Evolutionary conservation across 2,329 filamentous ascomycete genomes (phyloP), one percentile per base, ranked within the genome.

Genomic region (Neonectria coccinea): DNA sequence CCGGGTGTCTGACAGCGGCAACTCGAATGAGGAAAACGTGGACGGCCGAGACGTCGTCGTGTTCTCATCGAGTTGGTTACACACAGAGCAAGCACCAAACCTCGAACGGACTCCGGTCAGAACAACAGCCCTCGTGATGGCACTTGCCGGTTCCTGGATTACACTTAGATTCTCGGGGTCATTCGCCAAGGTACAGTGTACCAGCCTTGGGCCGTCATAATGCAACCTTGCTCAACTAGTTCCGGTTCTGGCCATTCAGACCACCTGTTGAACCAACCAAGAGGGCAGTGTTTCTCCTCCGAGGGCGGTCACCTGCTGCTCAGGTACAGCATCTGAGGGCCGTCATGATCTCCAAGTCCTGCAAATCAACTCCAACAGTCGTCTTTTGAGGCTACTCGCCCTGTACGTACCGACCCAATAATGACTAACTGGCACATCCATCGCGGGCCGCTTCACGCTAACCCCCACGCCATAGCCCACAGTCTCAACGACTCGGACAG

Each of bases 391-490:
- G 36, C 45, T 31, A 57, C 39, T 33, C 22, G 59, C 14, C 25
- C 52, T 29, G 33, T 22, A 33, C 52, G 33, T 27, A 33, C 52
- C 51, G 31, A 14, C 3, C 18, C 33, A 55, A 56, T 52, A 51
- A 10, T 44, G 45, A 44, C 56, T 41, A 47, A 59, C 56, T 67
- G 58, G 41, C 45, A 56, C 53, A 60, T 45, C 16, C 51, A 42
- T 52, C 48, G 36, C 50, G 33, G 51, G 31, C 31, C 33, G 39
- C 41, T 54, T 56, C 44, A 65, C 63, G 67, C 50, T 58, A 61
- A 27, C 67, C 70, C 70, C 70, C 69, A 73, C 67, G 56, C 41
- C 47, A 45, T 36, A 68, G 29, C 45, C 54, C 64, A 61, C 58
- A 20, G 45, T 54, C 59, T 67, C 59, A 67, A 59, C 57, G 52